phyloP scores from a whole-genome alignment of 2,329 filamentous ascomycete species.

The Fusarium buxicola region DNA sequence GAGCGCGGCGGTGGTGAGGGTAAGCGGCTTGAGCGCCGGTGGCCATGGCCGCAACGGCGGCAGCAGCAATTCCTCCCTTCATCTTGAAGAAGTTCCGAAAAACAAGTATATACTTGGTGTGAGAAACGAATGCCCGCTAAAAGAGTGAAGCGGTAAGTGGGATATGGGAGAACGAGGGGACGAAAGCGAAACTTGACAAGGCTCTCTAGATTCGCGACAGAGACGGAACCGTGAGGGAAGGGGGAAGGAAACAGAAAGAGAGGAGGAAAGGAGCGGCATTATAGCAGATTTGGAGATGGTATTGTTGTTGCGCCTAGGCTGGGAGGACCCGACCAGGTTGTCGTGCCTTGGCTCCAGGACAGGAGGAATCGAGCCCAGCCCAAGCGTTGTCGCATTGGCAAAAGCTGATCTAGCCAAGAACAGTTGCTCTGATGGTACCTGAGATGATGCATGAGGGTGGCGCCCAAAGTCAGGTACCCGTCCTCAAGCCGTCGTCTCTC shows the following conservation, averaged over 20 bases:
- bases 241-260: conserved; percentile 49
- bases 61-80: conserved; percentile 78
- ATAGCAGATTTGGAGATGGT: conserved; percentile 53
- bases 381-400: conserved; percentile 36
- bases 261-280: conserved; percentile 44
- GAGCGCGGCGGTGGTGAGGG: conserved; percentile 71
- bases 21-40: conserved; percentile 66
- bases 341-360: conserved; percentile 34
- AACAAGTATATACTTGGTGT: conserved; percentile 36
- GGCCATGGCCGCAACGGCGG: conserved; percentile 71
- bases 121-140: conserved; percentile 82
- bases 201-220: conserved; percentile 65
- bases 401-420: conserved; percentile 34
- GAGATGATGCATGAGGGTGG: conserved; percentile 27
- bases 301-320: conserved; percentile 45
- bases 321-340: conserved; percentile 20
- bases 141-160: conserved; percentile 83
- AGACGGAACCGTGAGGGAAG: conserved; percentile 56
- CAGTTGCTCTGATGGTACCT: conserved; percentile 35
- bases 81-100: conserved; percentile 64
- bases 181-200: conserved; percentile 60
- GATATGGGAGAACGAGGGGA: conserved; percentile 59
- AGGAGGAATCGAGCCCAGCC: conserved; percentile 29
- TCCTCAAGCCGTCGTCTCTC: conserved; percentile 23
- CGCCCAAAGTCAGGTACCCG: conserved; percentile 40